Base-by-base conservation (phyloP, 1,139 yeast genomes). In the Kodamaea suecica region DNA sequence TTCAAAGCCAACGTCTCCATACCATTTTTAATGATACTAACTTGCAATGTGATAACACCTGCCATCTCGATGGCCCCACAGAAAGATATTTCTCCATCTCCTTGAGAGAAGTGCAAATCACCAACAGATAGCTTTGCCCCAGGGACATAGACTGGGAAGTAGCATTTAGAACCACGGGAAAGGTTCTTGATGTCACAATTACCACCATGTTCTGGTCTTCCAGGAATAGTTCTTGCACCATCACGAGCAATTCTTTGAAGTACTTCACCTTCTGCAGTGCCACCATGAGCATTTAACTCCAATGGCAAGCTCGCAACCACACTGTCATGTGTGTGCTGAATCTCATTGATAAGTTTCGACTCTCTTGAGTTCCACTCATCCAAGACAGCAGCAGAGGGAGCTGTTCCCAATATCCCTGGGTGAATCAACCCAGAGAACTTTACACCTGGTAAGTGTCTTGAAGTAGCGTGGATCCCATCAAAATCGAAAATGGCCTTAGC, bases 1-100 rank as follows among this genome's bases (percentile, higher is more conserved):
- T 63, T 65, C 58, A 71, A 55, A 31, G 58, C 52, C 41, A 72
- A 48, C 30, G 58, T 54, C 34, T 53, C 47, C 48, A 72, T 57
- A 2, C 78, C 78, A 32, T 55, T 52, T 40, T 68, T 68, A 41
- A 71, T 59, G 25, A 71, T 51, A 2, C 59, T 45, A 26, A 63
- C 57, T 38, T 65, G 56, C 39, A 71, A 44, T 3, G 76, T 69
- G 35, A 71, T 61, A 23, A 59, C 55, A 3, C 77, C 76, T 6
- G 73, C 62, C 76, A 70, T 71, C 47, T 71, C 78, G 46, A 72
- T 70, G 11, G 75, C 78, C 12, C 78, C 78, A 47, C 78, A 72
- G 45, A 71, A 71, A 3, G 75, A 65, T 28, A 70, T 69, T 43
- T 71, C 77, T 7, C 77, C 77, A 42, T 70, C 76, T 12, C 76